Conservation (phyloP, 371 early-diverging fungal species). For the Mortierella sp. region DNA sequence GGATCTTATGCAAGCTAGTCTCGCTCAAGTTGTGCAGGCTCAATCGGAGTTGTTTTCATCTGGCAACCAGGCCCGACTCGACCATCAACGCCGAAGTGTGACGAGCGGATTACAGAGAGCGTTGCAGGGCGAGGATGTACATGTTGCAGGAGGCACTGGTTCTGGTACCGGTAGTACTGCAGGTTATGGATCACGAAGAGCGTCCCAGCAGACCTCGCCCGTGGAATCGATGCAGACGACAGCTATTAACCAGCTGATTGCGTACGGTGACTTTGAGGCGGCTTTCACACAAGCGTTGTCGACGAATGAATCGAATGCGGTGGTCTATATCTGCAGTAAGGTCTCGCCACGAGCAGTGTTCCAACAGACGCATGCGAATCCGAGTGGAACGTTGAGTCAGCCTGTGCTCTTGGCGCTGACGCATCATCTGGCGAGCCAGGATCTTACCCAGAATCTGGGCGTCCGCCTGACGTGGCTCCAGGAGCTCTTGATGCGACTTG, state of each 20-base stretch:
- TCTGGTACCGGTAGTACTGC: too few relatives aligned
- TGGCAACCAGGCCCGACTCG: constrained; percentile 6
- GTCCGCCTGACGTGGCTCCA: constrained; percentile 47
- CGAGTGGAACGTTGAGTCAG: constrained; percentile 38
- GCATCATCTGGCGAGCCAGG: constrained; percentile 43
- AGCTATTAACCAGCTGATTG: constrained; percentile 33
- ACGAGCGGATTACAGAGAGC: constrained; percentile 39
- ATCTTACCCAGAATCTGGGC: constrained; percentile 30
- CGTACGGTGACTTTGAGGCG: constrained; percentile 44
- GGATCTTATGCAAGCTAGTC: constrained; percentile 21
- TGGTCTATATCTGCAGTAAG: constrained; percentile 34
- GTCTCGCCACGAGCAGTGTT: constrained; percentile 48
- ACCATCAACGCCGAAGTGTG: constrained; percentile 28
- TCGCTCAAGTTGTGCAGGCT: constrained; percentile 32
- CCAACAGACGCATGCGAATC: constrained; percentile 33
- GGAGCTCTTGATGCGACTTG: constrained; percentile 37
- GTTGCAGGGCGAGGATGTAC: constrained; percentile 35
- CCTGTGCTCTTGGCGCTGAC: constrained; percentile 44
- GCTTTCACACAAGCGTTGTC: constrained; percentile 51
- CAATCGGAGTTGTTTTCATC: constrained; percentile 13
- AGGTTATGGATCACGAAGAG: constrained; percentile 24
- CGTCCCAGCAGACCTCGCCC: constrained; percentile 45
- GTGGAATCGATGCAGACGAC: constrained; percentile 30
- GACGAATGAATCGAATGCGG: constrained; percentile 31
- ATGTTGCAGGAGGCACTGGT: not conserved